Conservation (phyloP, 306 rosid species). For the Ceratonia siliqua region DNA sequence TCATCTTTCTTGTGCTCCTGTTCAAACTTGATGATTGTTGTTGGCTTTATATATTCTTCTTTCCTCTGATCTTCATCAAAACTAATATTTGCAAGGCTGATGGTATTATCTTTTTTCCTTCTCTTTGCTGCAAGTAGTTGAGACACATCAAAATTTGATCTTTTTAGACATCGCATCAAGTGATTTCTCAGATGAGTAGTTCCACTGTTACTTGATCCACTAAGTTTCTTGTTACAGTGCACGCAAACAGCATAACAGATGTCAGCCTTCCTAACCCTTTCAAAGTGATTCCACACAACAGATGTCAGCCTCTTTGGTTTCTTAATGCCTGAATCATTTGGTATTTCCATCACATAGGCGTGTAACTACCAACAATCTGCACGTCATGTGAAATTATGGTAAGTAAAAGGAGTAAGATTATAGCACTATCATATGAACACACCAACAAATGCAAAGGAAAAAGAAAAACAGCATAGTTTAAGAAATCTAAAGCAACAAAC, state of each 20-base stretch:
- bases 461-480: background rate
- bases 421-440: constrained; percentile 14
- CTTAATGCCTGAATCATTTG: constrained; percentile 65
- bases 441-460: background rate
- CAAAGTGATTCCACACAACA: constrained; percentile 98
- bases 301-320: constrained; percentile 94
- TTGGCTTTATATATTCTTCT: constrained; percentile 70
- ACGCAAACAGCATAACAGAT: constrained; percentile 87
- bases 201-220: constrained; percentile 98
- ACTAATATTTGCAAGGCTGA: constrained; percentile 57
- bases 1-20: constrained; percentile 84
- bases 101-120: constrained; percentile 72
- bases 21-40: constrained; percentile 67
- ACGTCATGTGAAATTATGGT: constrained; percentile 15
- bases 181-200: constrained; percentile 97
- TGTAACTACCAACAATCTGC: constrained; percentile 44
- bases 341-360: constrained; percentile 70
- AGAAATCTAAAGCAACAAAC: background rate
- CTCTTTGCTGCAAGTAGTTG: constrained; percentile 92
- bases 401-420: background rate
- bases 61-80: constrained; percentile 81
- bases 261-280: constrained; percentile 88
- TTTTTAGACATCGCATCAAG: constrained; percentile 89
- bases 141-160: constrained; percentile 89
- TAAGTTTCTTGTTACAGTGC: constrained; percentile 94